Evolutionary conservation across 2,329 filamentous ascomycete species (phyloP), one percentile per base, ranked within the genome.

Genomic region (Alternaria brassicicola): DNA sequence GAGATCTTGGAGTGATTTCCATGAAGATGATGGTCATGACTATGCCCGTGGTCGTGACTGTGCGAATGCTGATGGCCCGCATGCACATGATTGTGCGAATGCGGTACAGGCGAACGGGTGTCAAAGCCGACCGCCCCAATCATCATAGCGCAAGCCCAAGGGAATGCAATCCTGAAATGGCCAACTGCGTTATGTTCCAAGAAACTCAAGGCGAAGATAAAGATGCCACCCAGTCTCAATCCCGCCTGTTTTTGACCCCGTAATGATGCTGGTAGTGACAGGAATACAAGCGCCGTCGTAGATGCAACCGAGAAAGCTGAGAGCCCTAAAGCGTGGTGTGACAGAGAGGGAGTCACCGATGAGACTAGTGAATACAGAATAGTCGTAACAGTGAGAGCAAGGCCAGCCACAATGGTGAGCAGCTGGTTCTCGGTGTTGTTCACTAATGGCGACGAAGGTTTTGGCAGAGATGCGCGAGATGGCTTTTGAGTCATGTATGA

Each of bases 1-100:
- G 94, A 96, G 36, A 96, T 82, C 45, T 79, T 82, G 0, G 92
- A 96, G 38, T 86, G 83, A 45, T 84, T 78, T 10, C 78, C 78
- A 55, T 81, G 78, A 4, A 78, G 67, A 55, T 77, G 76, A 52
- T 76, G 72, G 21, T 73, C 71, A 36, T 71, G 68, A 21, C 66
- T 51, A 43, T 71, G 67, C 39, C 67, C 62, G 48, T 72, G 70
- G 15, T 63, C 52, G 45, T 70, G 65, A 13, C 38, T 38, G 19
- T 55, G 35, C 31, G 65, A 46, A 51, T 76, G 73, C 23, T 73
- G 61, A 42, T 75, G 72, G 36, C 74, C 72, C 6, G 62, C 56
- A 58, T 75, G 73, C 35, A 68, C 57, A 62, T 74, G 69, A 7
- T 59, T 56, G 45, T 76, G 73, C 31, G 75, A 62, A 61, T 70